Percentiles rank a stretch among this genome's conserved stretches.
phyloP scores from a whole-genome alignment of 1,139 yeast species.

The Scheffersomyces segobiensis region DNA sequence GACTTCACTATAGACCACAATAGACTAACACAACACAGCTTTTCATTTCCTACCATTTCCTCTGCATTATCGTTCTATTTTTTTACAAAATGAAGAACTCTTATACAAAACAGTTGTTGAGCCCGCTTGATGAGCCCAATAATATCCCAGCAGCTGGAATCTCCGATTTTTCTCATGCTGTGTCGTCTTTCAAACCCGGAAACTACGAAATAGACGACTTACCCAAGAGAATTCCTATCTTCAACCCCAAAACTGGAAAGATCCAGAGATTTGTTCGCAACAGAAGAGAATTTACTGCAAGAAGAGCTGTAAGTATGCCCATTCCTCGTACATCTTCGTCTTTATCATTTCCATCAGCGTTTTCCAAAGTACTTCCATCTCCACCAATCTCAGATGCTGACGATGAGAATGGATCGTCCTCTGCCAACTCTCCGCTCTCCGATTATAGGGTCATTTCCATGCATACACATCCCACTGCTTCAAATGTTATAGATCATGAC shows the following conservation, averaged over 20 bases:
- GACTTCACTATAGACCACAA: neutral
- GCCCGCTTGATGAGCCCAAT: constrained; percentile 24
- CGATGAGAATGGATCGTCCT: neutral
- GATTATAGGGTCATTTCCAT: neutral
- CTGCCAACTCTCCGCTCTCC: neutral
- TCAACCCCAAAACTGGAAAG: constrained; percentile 23
- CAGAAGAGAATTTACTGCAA: constrained; percentile 2
- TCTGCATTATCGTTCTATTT: neutral
- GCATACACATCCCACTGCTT: neutral
- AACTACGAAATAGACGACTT: constrained; percentile 27
- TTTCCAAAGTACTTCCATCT: neutral
- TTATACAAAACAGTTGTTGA: constrained; percentile 23
- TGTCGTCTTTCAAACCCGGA: constrained; percentile 30
- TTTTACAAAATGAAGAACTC: constrained; percentile 9
- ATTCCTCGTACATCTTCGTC: constrained; percentile 1
- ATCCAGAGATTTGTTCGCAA: constrained; percentile 18
- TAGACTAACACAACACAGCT: neutral
- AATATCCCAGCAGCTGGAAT: constrained; percentile 23
- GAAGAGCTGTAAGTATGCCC: constrained; percentile 29
- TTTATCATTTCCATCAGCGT: constrained; percentile 1
- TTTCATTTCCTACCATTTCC: neutral
- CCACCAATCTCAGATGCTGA: neutral
- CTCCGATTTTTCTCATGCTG: constrained; percentile 31
- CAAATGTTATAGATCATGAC: neutral
- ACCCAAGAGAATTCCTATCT: constrained; percentile 32